Conservation (phyloP, 495 filamentous ascomycete genomes). For the Neurospora cerealis region DNA sequence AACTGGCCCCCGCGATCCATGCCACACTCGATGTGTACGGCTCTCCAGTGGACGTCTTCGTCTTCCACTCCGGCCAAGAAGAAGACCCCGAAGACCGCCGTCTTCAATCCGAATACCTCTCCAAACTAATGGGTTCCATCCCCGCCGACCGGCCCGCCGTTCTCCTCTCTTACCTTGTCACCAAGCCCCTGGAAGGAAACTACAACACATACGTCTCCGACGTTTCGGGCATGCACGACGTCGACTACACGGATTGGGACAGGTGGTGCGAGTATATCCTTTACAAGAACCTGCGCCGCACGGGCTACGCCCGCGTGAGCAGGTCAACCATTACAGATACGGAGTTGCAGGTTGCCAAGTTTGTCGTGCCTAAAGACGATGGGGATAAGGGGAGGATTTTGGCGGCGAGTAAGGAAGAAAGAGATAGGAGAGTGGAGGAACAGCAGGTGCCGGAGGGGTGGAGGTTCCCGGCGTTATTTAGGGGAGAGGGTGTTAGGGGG, state of each 20-base stretch:
- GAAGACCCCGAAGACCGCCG: conserved; percentile 92
- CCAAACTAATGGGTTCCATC: conserved; percentile 77
- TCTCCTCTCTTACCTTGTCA: conserved; percentile 85
- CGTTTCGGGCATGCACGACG: conserved; percentile 83
- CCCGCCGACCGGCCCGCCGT: conserved; percentile 59
- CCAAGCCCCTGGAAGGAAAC: conserved; percentile 81
- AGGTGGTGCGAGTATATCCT: conserved; percentile 99
- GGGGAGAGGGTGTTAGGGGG: conserved; percentile 75
- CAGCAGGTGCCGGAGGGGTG: conserved; percentile 64
- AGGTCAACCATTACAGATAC: conserved; percentile 92
- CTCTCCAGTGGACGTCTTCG: conserved; percentile 81
- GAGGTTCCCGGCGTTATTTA: conserved; percentile 82
- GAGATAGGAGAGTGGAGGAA: conserved; percentile 39
- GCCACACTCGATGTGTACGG: conserved; percentile 92
- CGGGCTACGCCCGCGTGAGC: conserved; percentile 84
- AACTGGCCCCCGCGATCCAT: conserved; percentile 92
- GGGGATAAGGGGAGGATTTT: conserved; percentile 42
- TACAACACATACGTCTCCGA: conserved; percentile 95
- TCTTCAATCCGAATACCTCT: conserved; percentile 77
- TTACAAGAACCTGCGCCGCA: conserved; percentile 78
- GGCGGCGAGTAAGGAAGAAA: conserved; percentile 15
- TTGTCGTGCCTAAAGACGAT: conserved; percentile 68
- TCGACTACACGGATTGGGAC: conserved; percentile 90
- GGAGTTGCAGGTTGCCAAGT: conserved; percentile 95
- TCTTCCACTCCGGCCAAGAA: conserved; percentile 99